These are phyloP conservation scores for Harrya chromipes DNA, from an alignment of 768 basidiomycete species.

Conservation along the genomic window DNA sequence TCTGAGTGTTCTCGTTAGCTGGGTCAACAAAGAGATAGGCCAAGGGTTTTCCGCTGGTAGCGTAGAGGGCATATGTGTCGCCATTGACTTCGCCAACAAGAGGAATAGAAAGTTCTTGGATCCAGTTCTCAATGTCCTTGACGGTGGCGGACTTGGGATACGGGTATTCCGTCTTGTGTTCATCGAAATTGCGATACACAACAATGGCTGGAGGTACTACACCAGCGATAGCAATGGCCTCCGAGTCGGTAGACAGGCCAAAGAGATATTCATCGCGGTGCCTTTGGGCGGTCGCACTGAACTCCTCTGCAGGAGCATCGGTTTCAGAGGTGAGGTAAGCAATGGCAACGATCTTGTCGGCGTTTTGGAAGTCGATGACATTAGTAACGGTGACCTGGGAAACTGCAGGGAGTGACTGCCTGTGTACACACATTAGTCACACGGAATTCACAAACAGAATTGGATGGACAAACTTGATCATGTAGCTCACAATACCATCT, in stretches of 20 bases:
- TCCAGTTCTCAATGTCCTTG: slow-evolving; percentile 70
- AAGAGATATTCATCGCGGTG: slow-evolving; percentile 95
- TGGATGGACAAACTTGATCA: slow-evolving; percentile 73
- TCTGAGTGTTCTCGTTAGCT: slow-evolving; percentile 57
- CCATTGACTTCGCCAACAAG: slow-evolving; percentile 89
- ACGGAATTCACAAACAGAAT: not conserved
- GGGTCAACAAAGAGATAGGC: slow-evolving; percentile 96
- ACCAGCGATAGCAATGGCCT: slow-evolving; percentile 63
- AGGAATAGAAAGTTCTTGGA: slow-evolving; percentile 82
- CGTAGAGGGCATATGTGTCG: slow-evolving; percentile 90
- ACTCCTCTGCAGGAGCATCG: slow-evolving; percentile 68
- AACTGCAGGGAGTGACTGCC: slow-evolving; percentile 94
- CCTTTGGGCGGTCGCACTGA: slow-evolving; percentile 75
- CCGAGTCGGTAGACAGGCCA: slow-evolving; percentile 75
- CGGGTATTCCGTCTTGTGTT: slow-evolving; percentile 68
- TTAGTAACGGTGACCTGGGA: slow-evolving; percentile 74
- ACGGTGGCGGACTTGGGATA: slow-evolving; percentile 55
- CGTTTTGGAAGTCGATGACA: slow-evolving; percentile 78
- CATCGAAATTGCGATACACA: slow-evolving; percentile 91
- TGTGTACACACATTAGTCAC: slow-evolving; percentile 24
- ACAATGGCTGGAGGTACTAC: slow-evolving; percentile 83
- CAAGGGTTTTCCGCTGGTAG: slow-evolving; percentile 76
- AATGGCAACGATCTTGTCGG: slow-evolving; percentile 89
- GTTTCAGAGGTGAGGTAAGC: slow-evolving; percentile 78
- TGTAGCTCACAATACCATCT: slow-evolving; percentile 94